Conservation (phyloP, 306 rosid genomes). For the Fragaria vesca region DNA sequence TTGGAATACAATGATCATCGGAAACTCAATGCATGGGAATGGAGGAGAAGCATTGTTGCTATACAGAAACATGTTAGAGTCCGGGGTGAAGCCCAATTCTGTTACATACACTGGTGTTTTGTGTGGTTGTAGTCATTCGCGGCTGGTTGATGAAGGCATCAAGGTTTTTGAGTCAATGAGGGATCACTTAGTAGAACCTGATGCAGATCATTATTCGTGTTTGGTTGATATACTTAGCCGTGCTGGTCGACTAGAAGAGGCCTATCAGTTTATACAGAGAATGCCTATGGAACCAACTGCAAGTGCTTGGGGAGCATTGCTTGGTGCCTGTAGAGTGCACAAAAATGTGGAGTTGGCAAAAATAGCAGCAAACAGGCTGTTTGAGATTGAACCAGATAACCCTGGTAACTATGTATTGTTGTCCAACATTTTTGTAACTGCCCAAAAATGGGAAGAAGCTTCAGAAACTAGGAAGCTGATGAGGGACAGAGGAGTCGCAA, state of each 20-base stretch:
- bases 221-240: conserved; percentile 52
- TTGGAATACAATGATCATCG: conserved; percentile 61
- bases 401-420: conserved; percentile 46
- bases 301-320: conserved; percentile 58
- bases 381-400: conserved; percentile 56
- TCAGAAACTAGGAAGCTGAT: conserved; percentile 52
- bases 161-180: conserved; percentile 44
- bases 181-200: conserved; percentile 45
- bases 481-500: conserved; percentile 48
- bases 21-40: conserved; percentile 50
- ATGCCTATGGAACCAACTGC: conserved; percentile 60
- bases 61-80: conserved; percentile 40
- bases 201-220: conserved; percentile 49
- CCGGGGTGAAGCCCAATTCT: conserved; percentile 45
- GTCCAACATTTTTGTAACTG: conserved; percentile 43
- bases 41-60: conserved; percentile 49
- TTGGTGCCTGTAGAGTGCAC: conserved; percentile 55
- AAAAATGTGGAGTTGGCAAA: conserved; percentile 45
- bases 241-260: conserved; percentile 50
- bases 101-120: conserved; percentile 51
- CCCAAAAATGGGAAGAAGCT: conserved; percentile 58
- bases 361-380: conserved; percentile 45
- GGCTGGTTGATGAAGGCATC: conserved; percentile 45
- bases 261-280: conserved; percentile 40
- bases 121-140: conserved; percentile 62